A percentile compares a stretch with the other conserved stretches of the same genome.
These are phyloP conservation scores for Polygonum maritimum DNA, from an alignment of 148 eudicot genomes.

Conservation along the genomic window DNA sequence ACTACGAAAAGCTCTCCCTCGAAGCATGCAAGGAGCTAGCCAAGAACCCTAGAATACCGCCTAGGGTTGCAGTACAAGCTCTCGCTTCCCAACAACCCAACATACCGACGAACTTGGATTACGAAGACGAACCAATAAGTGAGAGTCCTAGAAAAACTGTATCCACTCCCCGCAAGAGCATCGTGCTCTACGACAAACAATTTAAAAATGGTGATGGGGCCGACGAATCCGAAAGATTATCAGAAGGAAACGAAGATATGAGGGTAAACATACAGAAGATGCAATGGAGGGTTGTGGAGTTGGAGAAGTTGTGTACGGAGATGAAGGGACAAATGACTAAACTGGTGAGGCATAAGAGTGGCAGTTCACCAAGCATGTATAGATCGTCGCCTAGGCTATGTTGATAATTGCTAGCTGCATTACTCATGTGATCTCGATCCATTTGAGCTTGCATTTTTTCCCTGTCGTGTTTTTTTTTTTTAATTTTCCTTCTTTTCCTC, in stretches of 20 bases:
- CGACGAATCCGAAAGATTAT: slow-evolving; percentile 2
- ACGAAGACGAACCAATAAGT: slow-evolving; percentile 5
- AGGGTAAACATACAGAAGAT: slow-evolving; percentile 52
- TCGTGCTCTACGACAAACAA: slow-evolving; percentile 19
- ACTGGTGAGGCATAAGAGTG: slow-evolving; percentile 31
- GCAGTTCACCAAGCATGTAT: slow-evolving; percentile 15
- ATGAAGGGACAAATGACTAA: slow-evolving; percentile 83
- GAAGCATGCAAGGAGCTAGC: slow-evolving; percentile 88
- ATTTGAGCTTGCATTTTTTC: not conserved
- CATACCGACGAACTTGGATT: not conserved
- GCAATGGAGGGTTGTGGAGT: slow-evolving; percentile 72
- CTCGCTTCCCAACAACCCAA: slow-evolving; percentile 45
- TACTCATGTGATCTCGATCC: not conserved
- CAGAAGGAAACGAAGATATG: slow-evolving; percentile 34
- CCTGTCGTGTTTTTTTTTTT: not conserved
- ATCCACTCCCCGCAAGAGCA: slow-evolving; percentile 5
- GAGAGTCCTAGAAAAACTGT: slow-evolving; percentile 7
- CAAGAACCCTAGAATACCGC: slow-evolving; percentile 77
- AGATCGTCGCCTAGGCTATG: slow-evolving; percentile 54
- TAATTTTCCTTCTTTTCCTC: not conserved
- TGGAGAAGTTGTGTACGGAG: slow-evolving; percentile 69
- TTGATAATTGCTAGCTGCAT: slow-evolving; percentile 17
- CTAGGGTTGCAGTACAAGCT: slow-evolving; percentile 73
- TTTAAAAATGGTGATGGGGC: not conserved
- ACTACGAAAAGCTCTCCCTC: slow-evolving; percentile 60